Conservation (phyloP, 2,329 filamentous ascomycete species). For the Ophiostoma triangulosporum region DNA sequence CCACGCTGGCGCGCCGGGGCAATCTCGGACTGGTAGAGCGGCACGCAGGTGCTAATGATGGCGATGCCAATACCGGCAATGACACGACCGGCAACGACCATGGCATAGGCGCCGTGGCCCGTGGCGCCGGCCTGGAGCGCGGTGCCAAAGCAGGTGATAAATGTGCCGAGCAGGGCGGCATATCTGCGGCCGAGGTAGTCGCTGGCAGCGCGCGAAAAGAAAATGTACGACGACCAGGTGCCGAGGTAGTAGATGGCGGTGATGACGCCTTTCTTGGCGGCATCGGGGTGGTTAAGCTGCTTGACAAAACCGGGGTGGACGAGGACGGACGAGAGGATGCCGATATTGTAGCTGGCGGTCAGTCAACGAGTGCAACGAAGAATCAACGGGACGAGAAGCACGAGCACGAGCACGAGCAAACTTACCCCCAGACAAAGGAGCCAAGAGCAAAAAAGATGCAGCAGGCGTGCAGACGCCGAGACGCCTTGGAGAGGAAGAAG, state of each 20-base stretch:
- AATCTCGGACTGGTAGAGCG: constrained; percentile 45
- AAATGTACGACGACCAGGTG: constrained; percentile 40
- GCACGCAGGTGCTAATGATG: constrained; percentile 41
- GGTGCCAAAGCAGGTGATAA: constrained; percentile 34
- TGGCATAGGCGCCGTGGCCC: constrained; percentile 27
- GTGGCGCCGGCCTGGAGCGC: constrained; percentile 32
- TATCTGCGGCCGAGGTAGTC: constrained; percentile 38
- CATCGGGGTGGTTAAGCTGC: constrained; percentile 29
- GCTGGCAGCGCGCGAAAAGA: constrained; percentile 36
- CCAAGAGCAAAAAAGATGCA: constrained; percentile 42
- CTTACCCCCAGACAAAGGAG: constrained; percentile 42
- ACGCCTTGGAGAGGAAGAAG: constrained; percentile 22
- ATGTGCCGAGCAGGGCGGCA: constrained; percentile 34
- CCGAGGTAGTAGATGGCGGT: constrained; percentile 45
- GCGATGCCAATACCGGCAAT: constrained; percentile 40
- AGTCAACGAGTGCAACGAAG: background rate
- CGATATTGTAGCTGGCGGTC: constrained; percentile 38
- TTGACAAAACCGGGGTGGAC: constrained; percentile 40
- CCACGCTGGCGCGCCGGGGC: constrained; percentile 39
- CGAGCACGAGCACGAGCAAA: background rate
- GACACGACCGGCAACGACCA: constrained; percentile 38
- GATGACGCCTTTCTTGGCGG: constrained; percentile 35
- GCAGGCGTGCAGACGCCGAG: constrained; percentile 29
- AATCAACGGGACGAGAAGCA: background rate
- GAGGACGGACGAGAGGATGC: constrained; percentile 41